Conservation (phyloP, 371 early-diverging fungal species). For the Lichtheimia ornata region DNA sequence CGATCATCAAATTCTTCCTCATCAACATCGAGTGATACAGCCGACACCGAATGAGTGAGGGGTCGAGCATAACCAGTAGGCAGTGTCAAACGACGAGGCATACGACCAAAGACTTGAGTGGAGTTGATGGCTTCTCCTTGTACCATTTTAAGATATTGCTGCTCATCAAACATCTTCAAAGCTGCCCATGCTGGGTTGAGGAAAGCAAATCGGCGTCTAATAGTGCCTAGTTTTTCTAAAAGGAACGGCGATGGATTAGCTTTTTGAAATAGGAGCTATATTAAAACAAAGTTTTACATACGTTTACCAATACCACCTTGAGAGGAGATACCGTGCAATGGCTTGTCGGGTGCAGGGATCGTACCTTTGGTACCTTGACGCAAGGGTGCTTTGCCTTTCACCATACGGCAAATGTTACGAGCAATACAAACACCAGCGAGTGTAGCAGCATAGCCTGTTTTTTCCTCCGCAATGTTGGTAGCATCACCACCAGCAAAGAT, state of each 20-base stretch:
- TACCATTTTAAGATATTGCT: constrained; percentile 27
- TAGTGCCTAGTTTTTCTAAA: constrained; percentile 21
- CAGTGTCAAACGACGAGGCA: constrained; percentile 22
- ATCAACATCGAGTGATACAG: not conserved
- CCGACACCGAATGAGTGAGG: not conserved
- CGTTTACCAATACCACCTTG: constrained; percentile 51
- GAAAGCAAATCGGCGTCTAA: constrained; percentile 29
- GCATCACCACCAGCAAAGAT: constrained; percentile 75
- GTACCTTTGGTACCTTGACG: constrained; percentile 46
- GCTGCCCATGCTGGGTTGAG: constrained; percentile 35
- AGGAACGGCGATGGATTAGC: no score
- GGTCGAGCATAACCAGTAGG: constrained; percentile 4
- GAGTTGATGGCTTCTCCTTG: constrained; percentile 24
- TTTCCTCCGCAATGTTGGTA: constrained; percentile 61
- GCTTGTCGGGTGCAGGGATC: constrained; percentile 32
- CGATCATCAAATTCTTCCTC: not conserved
- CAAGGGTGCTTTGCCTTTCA: constrained; percentile 44
- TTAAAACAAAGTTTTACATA: constrained; percentile 15
- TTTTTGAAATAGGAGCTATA: not conserved
- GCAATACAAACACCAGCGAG: constrained; percentile 53
- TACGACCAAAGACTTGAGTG: constrained; percentile 16
- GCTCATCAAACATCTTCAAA: constrained; percentile 33
- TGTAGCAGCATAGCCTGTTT: constrained; percentile 63
- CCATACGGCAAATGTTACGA: constrained; percentile 48
- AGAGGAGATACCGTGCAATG: constrained; percentile 41